phyloP scores from a whole-genome alignment of 2,329 filamentous ascomycete species.

The Botrytis fabae region DNA sequence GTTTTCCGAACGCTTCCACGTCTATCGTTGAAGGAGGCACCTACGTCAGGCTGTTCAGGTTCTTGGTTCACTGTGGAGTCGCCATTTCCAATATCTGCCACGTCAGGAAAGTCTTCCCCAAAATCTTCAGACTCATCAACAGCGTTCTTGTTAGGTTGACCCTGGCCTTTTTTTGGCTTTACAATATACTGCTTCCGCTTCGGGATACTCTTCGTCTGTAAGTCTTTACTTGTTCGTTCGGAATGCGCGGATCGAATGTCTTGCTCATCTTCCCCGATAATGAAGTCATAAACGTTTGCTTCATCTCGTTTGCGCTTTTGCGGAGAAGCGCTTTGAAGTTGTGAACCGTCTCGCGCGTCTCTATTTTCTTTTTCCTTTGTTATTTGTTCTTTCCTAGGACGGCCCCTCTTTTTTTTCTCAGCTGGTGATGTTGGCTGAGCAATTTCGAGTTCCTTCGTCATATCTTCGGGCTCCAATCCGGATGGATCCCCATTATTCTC shows the following conservation, averaged over 20 bases:
- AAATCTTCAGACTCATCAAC: not conserved
- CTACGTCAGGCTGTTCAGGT: not conserved
- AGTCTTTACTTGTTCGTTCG: not conserved
- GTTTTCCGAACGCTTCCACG: not conserved
- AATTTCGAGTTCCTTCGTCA: conserved; percentile 7
- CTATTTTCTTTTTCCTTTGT: not conserved
- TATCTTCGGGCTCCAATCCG: not conserved
- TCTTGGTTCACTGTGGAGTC: not conserved
- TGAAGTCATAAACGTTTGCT: not conserved
- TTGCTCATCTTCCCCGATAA: not conserved
- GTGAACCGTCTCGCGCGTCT: not conserved
- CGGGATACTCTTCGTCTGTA: not conserved
- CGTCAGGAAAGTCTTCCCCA: not conserved
- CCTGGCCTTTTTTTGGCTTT: conserved; percentile 17
- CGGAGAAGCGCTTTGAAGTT: not conserved
- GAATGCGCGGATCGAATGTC: not conserved
- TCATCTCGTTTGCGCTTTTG: conserved; percentile 8
- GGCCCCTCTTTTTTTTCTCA: not conserved
- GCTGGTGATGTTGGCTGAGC: not conserved
- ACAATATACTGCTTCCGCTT: not conserved
- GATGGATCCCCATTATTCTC: conserved; percentile 1
- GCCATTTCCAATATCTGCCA: not conserved
- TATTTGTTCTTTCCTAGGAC: not conserved
- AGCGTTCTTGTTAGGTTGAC: conserved; percentile 16
- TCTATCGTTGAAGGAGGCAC: not conserved